Conservation (phyloP, 148 eudicot genomes). For the Euryodendron excelsum region DNA sequence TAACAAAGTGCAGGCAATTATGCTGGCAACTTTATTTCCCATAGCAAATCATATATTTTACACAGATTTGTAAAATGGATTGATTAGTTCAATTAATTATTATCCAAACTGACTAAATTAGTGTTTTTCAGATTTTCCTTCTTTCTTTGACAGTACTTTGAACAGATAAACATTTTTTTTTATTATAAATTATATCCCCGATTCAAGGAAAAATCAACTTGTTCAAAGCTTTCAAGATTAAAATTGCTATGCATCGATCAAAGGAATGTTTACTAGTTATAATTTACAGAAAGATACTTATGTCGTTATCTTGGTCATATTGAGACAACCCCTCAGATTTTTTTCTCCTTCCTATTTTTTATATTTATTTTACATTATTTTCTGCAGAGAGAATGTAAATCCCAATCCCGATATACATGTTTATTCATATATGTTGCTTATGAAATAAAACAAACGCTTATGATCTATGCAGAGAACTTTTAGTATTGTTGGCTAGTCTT, state of each 20-base stretch:
- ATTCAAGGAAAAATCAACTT: neutral
- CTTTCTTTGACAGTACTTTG: no score
- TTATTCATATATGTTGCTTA: neutral
- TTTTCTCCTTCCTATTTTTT: neutral
- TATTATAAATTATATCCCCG: no score
- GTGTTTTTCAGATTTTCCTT: no score
- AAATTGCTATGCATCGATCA: neutral
- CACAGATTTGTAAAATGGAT: no score
- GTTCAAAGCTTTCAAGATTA: neutral
- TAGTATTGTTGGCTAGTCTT: neutral
- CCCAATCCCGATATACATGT: neutral
- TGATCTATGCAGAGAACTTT: neutral
- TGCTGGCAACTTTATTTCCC: no score
- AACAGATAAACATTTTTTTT: no score
- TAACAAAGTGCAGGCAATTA: no score
- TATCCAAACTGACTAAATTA: no score
- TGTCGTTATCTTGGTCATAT: neutral
- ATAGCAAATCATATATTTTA: no score
- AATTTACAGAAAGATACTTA: neutral
- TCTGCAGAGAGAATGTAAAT: neutral
- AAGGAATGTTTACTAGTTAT: neutral
- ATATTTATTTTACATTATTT: neutral
- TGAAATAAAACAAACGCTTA: conserved; percentile 1
- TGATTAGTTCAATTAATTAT: no score
- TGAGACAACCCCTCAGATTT: neutral